Evolutionary conservation across 495 filamentous ascomycete genomes (phyloP), one percentile per base, ranked within the genome.

Genomic region (Cudoniella acicularis): DNA sequence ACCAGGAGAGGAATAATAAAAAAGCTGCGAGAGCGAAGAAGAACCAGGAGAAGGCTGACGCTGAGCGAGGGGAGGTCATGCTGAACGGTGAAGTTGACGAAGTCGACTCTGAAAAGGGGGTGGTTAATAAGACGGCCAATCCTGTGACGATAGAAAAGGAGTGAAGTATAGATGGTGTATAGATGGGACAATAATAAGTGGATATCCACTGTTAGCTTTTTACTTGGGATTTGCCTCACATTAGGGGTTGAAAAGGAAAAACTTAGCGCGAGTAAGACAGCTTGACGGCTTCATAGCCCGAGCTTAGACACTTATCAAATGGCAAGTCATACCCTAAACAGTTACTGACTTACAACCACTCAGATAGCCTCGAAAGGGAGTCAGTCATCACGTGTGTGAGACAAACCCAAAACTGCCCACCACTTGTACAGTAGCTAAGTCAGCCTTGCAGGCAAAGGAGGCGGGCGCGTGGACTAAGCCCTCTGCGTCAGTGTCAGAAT

Each of bases 1-100:
- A 93, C 57, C 80, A 82, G 68, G 82, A 63, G 24, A 61, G 27
- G 36, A 59, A 45, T 40, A 40, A 66, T 26, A 49, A 46, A 43
- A 60, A 60, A 46, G 52, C 40, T 40, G 54, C 49, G 36, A 56
- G 51, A 48, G 52, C 53, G 18, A 59, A 27, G 40, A 57, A 47
- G 41, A 20, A 54, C 30, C 22, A 59, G 43, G 41, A 61, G 49
- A 47, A 27, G 18, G 3, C 9, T 3, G 48, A 23, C n/a, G 20
- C n/a, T 10, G 41, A 50, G 51, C 43, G 43, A 48, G 40, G 51
- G 49, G 23, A 23, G 49, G 36, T 21, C 45, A 49, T 26, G 20
- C 52, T 55, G 40, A 56, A 10, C 25, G 59, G 54, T 2, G 53
- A 49, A 26, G 27, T 43, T 0, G 30, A 1, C 6, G 56, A 50